A percentile compares a stretch with the other conserved stretches of the same genome.
These are phyloP conservation scores for Eragrostis nindensis DNA, from an alignment of 176 grass and related monocot species.

Conservation along the genomic window DNA sequence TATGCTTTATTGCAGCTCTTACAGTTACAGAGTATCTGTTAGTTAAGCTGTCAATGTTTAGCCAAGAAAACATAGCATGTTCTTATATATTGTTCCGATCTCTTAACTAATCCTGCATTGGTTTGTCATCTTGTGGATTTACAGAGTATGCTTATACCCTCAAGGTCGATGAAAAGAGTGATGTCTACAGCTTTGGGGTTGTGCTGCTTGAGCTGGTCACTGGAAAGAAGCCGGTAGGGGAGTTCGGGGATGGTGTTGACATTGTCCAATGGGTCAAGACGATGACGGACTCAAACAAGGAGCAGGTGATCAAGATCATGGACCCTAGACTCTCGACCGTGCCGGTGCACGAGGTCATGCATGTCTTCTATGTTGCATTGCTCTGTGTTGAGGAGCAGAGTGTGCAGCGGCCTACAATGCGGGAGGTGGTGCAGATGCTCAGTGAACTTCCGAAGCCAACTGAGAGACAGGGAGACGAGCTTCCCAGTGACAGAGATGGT, in stretches of 20 bases:
- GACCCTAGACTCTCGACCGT: conserved; percentile 81
- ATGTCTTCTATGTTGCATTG: conserved; percentile 88
- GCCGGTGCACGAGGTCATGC: conserved; percentile 76
- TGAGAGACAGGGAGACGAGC: conserved; percentile 45
- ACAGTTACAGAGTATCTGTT: background rate
- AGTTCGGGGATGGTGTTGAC: conserved; percentile 93
- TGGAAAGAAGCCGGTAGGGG: conserved; percentile 84
- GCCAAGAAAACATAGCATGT: conserved; percentile 4
- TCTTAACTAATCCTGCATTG: background rate
- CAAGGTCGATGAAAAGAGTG: conserved; percentile 95
- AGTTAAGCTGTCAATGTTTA: background rate
- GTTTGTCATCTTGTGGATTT: conserved; percentile 12
- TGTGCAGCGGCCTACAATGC: conserved; percentile 86
- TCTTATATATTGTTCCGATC: background rate
- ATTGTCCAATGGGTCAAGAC: conserved; percentile 94
- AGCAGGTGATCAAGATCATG: conserved; percentile 71
- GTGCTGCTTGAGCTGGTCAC: conserved; percentile 89
- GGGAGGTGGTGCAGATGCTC: conserved; percentile 94
- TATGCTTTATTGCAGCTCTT: conserved; percentile 12
- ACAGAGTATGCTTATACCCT: conserved; percentile 97
- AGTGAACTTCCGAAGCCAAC: conserved; percentile 63
- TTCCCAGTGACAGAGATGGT: conserved; percentile 26
- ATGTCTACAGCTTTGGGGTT: conserved; percentile 93
- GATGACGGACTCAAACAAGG: conserved; percentile 66
- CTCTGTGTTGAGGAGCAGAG: conserved; percentile 97